Base-by-base conservation (phyloP, 768 basidiomycete genomes). In the Hygrocybe punicea region DNA sequence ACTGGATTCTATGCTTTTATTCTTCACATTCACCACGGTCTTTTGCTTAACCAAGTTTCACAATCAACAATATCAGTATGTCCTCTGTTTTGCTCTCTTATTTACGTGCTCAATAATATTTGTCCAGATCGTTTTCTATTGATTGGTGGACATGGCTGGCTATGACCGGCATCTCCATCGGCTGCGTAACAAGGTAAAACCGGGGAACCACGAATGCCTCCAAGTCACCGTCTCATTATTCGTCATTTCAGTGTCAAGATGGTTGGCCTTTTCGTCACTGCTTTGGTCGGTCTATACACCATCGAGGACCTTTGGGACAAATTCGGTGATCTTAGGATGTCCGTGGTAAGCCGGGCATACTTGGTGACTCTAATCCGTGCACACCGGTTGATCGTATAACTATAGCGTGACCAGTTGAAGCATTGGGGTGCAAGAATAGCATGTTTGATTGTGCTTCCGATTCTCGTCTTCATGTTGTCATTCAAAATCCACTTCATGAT, bases 291-390 rank as follows among this genome's bases (percentile, higher is more conserved):
- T 23, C 72, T 97, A 2, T 98, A 99, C 73, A 98, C 97, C 0
- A 84, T 98, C 56, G 95, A 98, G 71, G 97, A 99, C 65, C 83
- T 99, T 7, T 99, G 96, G 96, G 88, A 95, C 44, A 98, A 98
- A 72, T 95, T 98, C 69, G 96, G 96, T 7, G 95, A 99, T 71
- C 78, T 97, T 19, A 87, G 84, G 65, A 94, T 99, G 90, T 80
- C 92, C 25, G 77, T 83, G 58, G 95, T 97, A 71, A 61, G 92
- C 79, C 14, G 10, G 6, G 33, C 25, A 51, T 17, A 19, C 9
- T 11, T 7, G 14, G 14, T 14, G 33, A 2, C 24, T 34, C 14
- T 16, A 24, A 16, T 45, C 17, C 37, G 21, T 14, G 19, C 51
- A 4, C 29, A n/a, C 35, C 14, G 52, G 8, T 58, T 40, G 62